phyloP scores from a whole-genome alignment of 192 early-diverging fungal species.

The Coemansia sp. region DNA sequence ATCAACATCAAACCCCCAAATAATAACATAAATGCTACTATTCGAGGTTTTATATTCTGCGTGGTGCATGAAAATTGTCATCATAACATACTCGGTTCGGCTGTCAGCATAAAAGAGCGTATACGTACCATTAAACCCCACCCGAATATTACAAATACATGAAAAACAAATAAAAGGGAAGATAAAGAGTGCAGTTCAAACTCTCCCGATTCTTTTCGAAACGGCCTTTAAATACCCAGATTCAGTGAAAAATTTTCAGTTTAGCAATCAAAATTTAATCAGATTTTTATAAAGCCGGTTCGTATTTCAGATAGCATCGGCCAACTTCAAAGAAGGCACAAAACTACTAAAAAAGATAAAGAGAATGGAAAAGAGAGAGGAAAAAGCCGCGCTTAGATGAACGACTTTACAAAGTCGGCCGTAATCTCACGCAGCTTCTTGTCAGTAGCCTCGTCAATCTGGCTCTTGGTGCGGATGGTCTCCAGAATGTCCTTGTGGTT shows the following conservation, averaged over 20 bases:
- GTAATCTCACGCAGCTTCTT: slow-evolving; percentile 90
- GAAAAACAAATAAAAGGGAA: no score
- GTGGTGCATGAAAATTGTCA: slow-evolving; percentile 57
- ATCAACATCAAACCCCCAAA: slow-evolving; percentile 6
- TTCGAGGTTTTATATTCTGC: slow-evolving; percentile 20
- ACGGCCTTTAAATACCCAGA: no score
- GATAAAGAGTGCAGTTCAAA: no score
- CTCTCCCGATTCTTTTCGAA: no score
- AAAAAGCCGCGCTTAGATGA: slow-evolving; percentile 56
- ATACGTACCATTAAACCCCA: no score
- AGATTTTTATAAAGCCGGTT: no score
- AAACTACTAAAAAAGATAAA: not conserved
- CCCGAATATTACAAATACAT: no score
- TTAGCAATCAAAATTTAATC: no score
- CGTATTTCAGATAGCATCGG: no score
- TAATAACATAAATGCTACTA: not conserved
- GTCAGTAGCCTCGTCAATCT: slow-evolving; percentile 85
- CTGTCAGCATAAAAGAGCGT: no score
- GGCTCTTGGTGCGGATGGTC: slow-evolving; percentile 85
- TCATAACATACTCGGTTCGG: slow-evolving; percentile 15
- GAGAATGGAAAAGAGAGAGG: slow-evolving; percentile 10
- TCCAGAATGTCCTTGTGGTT: slow-evolving; percentile 89
- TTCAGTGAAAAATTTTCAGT: slow-evolving; percentile 18
- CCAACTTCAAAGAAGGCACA: not conserved
- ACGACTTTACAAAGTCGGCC: slow-evolving; percentile 76